A percentile compares a stretch with the other conserved stretches of the same genome.
Evolutionary conservation across 2,329 filamentous ascomycete genomes (phyloP).

Genomic region (Diaporthe caulivora): DNA sequence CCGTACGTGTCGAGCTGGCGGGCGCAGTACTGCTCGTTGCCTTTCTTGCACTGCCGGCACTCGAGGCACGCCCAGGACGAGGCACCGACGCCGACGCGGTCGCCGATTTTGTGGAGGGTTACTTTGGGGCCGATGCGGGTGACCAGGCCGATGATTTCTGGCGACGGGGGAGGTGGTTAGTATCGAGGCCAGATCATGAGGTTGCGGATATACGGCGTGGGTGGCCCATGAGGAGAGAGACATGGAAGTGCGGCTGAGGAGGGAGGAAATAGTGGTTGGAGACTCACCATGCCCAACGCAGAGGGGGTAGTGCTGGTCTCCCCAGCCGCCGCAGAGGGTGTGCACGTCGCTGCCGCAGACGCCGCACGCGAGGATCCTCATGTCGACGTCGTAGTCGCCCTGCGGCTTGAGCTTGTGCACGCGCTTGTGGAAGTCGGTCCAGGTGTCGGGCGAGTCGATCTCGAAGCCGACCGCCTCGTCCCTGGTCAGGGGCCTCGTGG

Average conservation of each 20-base stretch:
- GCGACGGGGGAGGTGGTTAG: neutral
- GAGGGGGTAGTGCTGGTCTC: conserved; percentile 70
- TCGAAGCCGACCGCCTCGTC: conserved; percentile 62
- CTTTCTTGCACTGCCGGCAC: conserved; percentile 74
- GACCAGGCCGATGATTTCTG: conserved; percentile 78
- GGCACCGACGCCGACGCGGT: conserved; percentile 77
- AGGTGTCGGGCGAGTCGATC: conserved; percentile 65
- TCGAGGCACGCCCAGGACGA: conserved; percentile 74
- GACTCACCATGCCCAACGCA: conserved; percentile 74
- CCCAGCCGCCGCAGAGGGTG: conserved; percentile 78
- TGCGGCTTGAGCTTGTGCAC: conserved; percentile 88
- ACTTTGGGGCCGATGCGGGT: conserved; percentile 76
- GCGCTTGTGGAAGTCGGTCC: conserved; percentile 75
- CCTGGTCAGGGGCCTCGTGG: conserved; percentile 20
- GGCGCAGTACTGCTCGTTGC: conserved; percentile 78
- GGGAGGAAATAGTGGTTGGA: too few species aligned
- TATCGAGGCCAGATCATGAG: neutral
- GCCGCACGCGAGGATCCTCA: conserved; percentile 87
- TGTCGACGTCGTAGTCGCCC: conserved; percentile 87
- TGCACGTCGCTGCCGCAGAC: conserved; percentile 81
- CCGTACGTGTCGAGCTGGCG: conserved; percentile 72
- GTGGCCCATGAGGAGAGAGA: neutral
- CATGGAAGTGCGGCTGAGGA: neutral
- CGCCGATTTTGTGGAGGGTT: conserved; percentile 68
- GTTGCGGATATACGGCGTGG: neutral